phyloP scores from a whole-genome alignment of 129 eudicot species.

The Saposhnikovia divaricata region DNA sequence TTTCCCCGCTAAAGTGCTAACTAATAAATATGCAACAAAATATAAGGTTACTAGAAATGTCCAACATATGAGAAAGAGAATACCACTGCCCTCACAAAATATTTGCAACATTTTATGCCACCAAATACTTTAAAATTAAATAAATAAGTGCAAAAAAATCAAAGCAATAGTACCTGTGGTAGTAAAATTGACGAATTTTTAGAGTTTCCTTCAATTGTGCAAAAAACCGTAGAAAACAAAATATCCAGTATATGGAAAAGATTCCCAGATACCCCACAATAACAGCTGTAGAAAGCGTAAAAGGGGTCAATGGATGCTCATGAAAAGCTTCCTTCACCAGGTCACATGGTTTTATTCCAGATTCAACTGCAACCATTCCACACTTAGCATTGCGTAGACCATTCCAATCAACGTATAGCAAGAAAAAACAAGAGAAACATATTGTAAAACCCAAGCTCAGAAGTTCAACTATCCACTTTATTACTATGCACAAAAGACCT shows the following conservation, averaged over 20 bases:
- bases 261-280: conserved; percentile 87
- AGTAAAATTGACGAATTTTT: conserved; percentile 68
- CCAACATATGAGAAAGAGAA: background rate
- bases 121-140: background rate
- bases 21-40: background rate
- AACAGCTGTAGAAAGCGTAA: conserved; percentile 62
- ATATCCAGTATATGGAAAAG: conserved; percentile 70
- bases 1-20: background rate
- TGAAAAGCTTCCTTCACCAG: conserved; percentile 80
- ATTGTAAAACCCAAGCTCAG: conserved; percentile 78
- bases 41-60: background rate
- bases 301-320: conserved; percentile 79
- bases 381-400: conserved; percentile 91
- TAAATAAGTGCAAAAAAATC: background rate
- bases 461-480: conserved; percentile 91
- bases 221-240: conserved; percentile 78
- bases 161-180: conserved; percentile 48
- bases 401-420: conserved; percentile 82
- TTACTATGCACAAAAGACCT: conserved; percentile 96
- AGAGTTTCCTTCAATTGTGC: conserved; percentile 78
- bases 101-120: background rate
- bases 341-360: conserved; percentile 86
- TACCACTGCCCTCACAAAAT: background rate
- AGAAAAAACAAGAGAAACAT: conserved; percentile 83
- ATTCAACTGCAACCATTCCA: conserved; percentile 97